Evolutionary conservation across 768 basidiomycete genomes (phyloP).

Genomic region (Russula ochroleuca): DNA sequence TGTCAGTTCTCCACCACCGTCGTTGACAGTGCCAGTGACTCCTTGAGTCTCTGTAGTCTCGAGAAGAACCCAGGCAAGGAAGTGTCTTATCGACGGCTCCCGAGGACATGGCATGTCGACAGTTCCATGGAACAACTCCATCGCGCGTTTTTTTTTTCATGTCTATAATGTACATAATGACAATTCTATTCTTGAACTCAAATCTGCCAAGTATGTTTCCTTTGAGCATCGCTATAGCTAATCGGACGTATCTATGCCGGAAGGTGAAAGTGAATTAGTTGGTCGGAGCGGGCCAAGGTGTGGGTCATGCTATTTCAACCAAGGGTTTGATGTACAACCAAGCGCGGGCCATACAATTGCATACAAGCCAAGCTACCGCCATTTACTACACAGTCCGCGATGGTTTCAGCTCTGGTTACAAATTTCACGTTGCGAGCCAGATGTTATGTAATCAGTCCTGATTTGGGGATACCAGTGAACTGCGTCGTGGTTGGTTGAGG

Average conservation of each 20-base stretch:
- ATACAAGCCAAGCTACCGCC: neutral
- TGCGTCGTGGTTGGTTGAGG: too few species aligned
- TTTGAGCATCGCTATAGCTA: neutral
- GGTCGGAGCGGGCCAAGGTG: too few species aligned
- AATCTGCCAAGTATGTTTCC: neutral
- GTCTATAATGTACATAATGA: constrained; percentile 2
- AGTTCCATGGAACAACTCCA: constrained; percentile 50
- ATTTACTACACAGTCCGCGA: neutral
- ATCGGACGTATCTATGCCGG: too few species aligned
- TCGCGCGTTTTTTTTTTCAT: neutral
- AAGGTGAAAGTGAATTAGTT: too few species aligned
- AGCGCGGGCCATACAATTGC: too few species aligned
- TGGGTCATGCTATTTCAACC: neutral
- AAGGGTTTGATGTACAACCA: constrained; percentile 28
- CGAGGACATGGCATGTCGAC: constrained; percentile 62
- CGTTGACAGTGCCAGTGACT: constrained; percentile 64
- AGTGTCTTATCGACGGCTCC: constrained; percentile 53
- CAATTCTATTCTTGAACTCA: neutral
- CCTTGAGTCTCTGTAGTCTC: constrained; percentile 52
- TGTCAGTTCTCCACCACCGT: constrained; percentile 45
- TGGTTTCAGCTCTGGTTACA: too few species aligned
- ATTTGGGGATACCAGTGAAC: too few species aligned
- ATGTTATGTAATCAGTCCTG: too few species aligned
- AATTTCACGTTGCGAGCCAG: too few species aligned
- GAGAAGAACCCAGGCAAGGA: constrained; percentile 56